Percentiles rank a stretch among this genome's conserved stretches.
phyloP scores from a whole-genome alignment of 2,329 filamentous ascomycete species.

The Trichoderma arundinaceum region DNA sequence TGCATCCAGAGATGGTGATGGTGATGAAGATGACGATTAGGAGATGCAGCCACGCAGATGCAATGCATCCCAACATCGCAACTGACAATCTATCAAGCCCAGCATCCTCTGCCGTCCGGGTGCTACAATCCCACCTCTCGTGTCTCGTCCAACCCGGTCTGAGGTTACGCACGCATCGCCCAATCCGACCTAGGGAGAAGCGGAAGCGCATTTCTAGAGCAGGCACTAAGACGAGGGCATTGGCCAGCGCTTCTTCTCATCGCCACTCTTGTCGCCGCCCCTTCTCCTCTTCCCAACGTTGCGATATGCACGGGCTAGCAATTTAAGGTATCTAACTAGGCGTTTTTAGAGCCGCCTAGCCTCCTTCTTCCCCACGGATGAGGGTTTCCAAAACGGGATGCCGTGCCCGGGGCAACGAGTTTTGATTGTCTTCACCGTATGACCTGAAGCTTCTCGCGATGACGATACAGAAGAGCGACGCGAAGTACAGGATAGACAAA shows the following conservation, averaged over 20 bases:
- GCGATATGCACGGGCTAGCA: background rate
- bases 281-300: background rate
- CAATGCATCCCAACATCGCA: background rate
- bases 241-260: background rate
- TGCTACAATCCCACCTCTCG: background rate
- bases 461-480: no score
- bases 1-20: background rate
- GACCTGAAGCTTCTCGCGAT: no score
- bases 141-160: background rate
- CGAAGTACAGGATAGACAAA: no score
- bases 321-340: conserved; percentile 1
- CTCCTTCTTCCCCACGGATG: conserved; percentile 8
- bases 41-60: background rate
- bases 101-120: background rate
- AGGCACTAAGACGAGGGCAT: no score
- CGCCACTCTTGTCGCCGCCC: background rate
- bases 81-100: background rate
- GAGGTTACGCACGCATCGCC: background rate
- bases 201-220: background rate
- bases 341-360: conserved; percentile 6
- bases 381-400: background rate
- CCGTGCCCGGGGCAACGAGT: background rate
- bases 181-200: background rate
- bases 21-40: background rate
- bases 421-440: no score